These are phyloP conservation scores for Hysterium pulicare DNA, from an alignment of 2,329 filamentous ascomycete species.

Conservation along the genomic window DNA sequence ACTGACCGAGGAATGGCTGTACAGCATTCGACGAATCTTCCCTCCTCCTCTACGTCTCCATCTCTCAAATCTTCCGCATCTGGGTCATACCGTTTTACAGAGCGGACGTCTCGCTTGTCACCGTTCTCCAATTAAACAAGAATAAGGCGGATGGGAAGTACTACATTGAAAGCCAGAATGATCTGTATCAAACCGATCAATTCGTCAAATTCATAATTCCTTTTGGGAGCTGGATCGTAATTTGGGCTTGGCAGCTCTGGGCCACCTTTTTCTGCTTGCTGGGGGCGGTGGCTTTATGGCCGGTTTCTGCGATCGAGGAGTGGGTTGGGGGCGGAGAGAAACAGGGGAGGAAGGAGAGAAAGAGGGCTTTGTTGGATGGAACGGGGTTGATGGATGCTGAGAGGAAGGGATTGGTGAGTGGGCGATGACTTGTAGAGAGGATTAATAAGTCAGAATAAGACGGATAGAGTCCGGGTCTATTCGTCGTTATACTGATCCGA, in stretches of 20 bases:
- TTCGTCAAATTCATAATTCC: conserved; percentile 69
- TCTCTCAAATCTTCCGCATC: conserved; percentile 72
- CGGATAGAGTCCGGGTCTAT: no score
- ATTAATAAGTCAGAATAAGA: no score
- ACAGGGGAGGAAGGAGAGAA: not conserved
- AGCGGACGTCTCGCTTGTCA: conserved; percentile 64
- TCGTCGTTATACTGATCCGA: no score
- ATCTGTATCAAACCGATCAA: conserved; percentile 76
- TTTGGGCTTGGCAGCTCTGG: conserved; percentile 63
- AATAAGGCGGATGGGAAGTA: conserved; percentile 51
- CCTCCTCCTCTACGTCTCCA: conserved; percentile 67
- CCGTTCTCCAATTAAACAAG: conserved; percentile 61
- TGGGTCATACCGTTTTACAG: conserved; percentile 75
- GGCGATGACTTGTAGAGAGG: no score
- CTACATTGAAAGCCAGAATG: conserved; percentile 73
- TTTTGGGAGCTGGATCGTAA: conserved; percentile 54
- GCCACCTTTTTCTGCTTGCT: conserved; percentile 64
- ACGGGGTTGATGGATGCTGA: no score
- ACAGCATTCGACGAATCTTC: conserved; percentile 64
- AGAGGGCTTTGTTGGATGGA: no score
- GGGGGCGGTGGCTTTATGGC: conserved; percentile 51
- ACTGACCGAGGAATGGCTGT: no score
- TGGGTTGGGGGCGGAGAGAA: not conserved
- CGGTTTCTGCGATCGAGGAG: conserved; percentile 20
- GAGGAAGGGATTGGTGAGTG: no score